These are phyloP conservation scores for Curvularia eragrostidis DNA, from an alignment of 2,329 filamentous ascomycete genomes.

Conservation along the genomic window DNA sequence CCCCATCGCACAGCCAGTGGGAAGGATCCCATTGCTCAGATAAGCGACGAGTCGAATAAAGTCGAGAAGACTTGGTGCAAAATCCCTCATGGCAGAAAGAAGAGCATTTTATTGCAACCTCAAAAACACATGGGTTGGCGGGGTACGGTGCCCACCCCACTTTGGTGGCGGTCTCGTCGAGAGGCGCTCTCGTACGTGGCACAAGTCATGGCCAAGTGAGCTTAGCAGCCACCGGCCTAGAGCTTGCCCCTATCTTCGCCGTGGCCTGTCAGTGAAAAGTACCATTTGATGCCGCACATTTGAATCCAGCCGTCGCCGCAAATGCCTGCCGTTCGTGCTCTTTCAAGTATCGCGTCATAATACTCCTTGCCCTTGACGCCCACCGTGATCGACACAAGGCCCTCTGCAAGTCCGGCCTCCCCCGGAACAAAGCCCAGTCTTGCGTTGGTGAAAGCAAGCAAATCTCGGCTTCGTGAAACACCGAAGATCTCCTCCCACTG, in stretches of 20 bases:
- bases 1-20: neutral
- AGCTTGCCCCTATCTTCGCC: constrained; percentile 29
- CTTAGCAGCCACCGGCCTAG: constrained; percentile 12
- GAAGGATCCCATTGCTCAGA: neutral
- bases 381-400: constrained; percentile 50
- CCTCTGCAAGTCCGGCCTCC: constrained; percentile 42
- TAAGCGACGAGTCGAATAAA: neutral
- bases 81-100: neutral
- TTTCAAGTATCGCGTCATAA: constrained; percentile 43
- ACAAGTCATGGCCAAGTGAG: neutral
- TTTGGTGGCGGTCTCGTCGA: neutral
- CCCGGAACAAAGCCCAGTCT: constrained; percentile 49
- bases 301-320: constrained; percentile 43
- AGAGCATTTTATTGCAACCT: neutral
- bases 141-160: neutral
- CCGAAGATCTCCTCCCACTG: constrained; percentile 54
- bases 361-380: constrained; percentile 46
- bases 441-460: constrained; percentile 48
- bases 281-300: constrained; percentile 52
- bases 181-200: constrained; percentile 3
- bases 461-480: constrained; percentile 51
- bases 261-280: constrained; percentile 38
- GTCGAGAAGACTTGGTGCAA: neutral
- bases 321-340: constrained; percentile 41
- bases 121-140: neutral